These are phyloP conservation scores for Aureobasidium uvarum DNA, from an alignment of 2,329 filamentous ascomycete genomes.

Conservation along the genomic window DNA sequence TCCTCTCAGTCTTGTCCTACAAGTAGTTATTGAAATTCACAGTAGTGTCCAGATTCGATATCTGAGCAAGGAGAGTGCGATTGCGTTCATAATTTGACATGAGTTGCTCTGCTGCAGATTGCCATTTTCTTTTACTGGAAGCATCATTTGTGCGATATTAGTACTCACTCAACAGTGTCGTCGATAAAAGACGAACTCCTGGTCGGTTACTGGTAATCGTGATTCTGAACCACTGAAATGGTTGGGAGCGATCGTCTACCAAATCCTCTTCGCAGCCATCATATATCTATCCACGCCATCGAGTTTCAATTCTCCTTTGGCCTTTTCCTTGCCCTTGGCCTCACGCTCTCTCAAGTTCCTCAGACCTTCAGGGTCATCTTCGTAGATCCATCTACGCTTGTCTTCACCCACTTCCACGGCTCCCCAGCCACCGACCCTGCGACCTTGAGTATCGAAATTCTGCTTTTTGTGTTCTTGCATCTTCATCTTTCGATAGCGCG, in stretches of 20 bases:
- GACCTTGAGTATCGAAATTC: conserved; percentile 64
- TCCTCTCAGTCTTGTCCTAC: no score
- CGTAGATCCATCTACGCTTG: conserved; percentile 79
- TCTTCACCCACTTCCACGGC: conserved; percentile 88
- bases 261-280: conserved; percentile 96
- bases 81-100: no score
- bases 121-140: no score
- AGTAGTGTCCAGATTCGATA: no score
- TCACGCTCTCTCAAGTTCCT: conserved; percentile 59
- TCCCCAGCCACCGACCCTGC: conserved; percentile 76
- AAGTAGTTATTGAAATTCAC: no score
- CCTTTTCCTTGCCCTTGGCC: conserved; percentile 55
- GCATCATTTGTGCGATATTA: no score
- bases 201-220: no score
- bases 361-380: conserved; percentile 73
- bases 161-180: no score
- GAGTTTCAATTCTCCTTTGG: conserved; percentile 54
- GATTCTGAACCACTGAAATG: background rate
- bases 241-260: conserved; percentile 53
- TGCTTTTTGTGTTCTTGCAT: conserved; percentile 53
- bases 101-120: no score
- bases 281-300: conserved; percentile 76
- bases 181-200: background rate
- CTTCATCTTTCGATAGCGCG: conserved; percentile 80
- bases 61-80: no score